These are phyloP conservation scores for Teunomyces stri DNA, from an alignment of 805 yeast genomes.

Conservation along the genomic window DNA sequence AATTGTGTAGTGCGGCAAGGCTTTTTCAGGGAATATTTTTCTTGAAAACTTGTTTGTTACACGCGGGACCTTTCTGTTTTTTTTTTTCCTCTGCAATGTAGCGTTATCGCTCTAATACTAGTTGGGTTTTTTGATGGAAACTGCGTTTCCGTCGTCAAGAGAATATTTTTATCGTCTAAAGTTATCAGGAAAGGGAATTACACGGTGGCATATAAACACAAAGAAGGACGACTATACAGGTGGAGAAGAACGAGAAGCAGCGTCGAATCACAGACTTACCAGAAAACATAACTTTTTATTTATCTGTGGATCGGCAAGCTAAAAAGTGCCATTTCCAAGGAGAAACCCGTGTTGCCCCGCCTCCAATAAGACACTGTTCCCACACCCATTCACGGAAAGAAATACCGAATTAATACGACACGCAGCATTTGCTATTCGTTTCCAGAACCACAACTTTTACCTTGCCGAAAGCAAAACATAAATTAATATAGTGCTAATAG, in stretches of 20 bases:
- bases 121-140: neutral
- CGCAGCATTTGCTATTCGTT: no score
- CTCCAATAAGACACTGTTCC: no score
- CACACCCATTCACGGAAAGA: no score
- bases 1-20: neutral
- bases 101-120: no score
- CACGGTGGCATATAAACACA: neutral
- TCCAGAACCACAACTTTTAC: no score
- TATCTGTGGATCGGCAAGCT: neutral
- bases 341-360: neutral
- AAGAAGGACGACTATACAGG: neutral
- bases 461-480: no score
- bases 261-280: neutral
- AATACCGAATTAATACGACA: no score
- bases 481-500: neutral
- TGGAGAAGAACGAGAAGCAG: neutral
- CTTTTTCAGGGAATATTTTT: neutral
- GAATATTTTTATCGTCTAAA: neutral
- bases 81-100: no score
- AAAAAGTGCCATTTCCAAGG: neutral
- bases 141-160: neutral
- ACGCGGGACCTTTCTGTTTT: no score
- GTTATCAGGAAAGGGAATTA: neutral
- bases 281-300: neutral
- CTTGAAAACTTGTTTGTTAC: no score